phyloP scores from a whole-genome alignment of 805 yeast genomes.

The Wickerhamomyces bovis region DNA sequence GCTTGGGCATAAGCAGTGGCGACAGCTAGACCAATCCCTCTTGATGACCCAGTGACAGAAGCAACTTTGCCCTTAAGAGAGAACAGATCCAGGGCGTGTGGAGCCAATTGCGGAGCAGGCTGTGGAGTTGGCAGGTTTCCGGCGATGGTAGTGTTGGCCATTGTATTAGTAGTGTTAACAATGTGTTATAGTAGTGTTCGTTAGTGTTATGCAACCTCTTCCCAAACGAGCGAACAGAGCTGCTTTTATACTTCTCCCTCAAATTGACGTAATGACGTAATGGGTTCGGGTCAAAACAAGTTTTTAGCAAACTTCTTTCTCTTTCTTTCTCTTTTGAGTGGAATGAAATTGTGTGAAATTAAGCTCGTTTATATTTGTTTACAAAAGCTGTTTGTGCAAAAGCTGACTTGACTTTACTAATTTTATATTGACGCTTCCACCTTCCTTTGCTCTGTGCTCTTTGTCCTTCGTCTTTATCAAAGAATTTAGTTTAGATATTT shows the following conservation, averaged over 20 bases:
- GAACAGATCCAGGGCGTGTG: constrained; percentile 59
- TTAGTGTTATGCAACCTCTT: too few species aligned
- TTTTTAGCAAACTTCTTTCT: background rate
- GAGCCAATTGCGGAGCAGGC: constrained; percentile 44
- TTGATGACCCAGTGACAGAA: constrained; percentile 75
- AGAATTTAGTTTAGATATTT: too few species aligned
- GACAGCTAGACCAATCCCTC: constrained; percentile 78
- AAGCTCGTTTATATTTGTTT: too few species aligned
- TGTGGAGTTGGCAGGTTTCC: constrained; percentile 34
- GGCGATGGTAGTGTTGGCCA: constrained; percentile 17
- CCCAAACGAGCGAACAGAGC: background rate
- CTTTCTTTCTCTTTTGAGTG: background rate
- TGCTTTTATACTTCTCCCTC: constrained; percentile 4
- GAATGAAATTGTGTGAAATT: too few species aligned
- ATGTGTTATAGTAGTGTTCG: too few species aligned
- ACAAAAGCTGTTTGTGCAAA: too few species aligned
- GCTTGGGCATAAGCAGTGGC: constrained; percentile 86
- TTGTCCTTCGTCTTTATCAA: too few species aligned
- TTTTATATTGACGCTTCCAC: too few species aligned
- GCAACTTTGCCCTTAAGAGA: constrained; percentile 83
- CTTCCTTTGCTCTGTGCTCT: too few species aligned
- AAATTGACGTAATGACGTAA: background rate
- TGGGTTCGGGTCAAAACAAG: too few species aligned
- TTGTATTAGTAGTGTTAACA: too few species aligned
- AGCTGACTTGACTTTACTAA: too few species aligned